Percentiles rank a stretch among this genome's conserved stretches.
phyloP scores from a whole-genome alignment of 2,329 filamentous ascomycete genomes.

The Aureobasidium sp. region DNA sequence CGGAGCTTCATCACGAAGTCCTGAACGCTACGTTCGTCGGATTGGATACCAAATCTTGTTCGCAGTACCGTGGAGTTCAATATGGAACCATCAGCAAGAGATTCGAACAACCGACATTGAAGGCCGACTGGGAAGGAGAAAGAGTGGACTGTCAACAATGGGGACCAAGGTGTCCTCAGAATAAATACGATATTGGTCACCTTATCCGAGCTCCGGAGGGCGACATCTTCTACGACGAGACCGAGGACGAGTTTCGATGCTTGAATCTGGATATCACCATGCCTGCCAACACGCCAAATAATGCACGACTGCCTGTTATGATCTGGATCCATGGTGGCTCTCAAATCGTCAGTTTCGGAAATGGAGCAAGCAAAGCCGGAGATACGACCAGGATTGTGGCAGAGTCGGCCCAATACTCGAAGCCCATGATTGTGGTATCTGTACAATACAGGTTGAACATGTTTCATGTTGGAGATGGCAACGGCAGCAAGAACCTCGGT shows the following conservation, averaged over 20 bases:
- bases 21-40: slow-evolving; percentile 17
- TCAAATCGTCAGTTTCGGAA: slow-evolving; percentile 39
- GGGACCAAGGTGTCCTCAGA: slow-evolving; percentile 35
- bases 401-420: slow-evolving; percentile 28
- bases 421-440: slow-evolving; percentile 36
- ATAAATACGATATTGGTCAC: slow-evolving; percentile 34
- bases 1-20: slow-evolving; percentile 10
- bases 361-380: slow-evolving; percentile 34
- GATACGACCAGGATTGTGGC: slow-evolving; percentile 8
- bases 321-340: slow-evolving; percentile 43
- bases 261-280: slow-evolving; percentile 36
- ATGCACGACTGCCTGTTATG: slow-evolving; percentile 31
- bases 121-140: slow-evolving; percentile 18
- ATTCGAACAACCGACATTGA: slow-evolving; percentile 14
- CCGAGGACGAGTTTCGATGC: slow-evolving; percentile 37
- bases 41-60: slow-evolving; percentile 2
- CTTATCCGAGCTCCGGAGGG: slow-evolving; percentile 35
- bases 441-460: slow-evolving; percentile 39
- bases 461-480: slow-evolving; percentile 38
- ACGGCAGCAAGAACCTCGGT: slow-evolving; percentile 25
- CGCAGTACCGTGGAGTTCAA: slow-evolving; percentile 18
- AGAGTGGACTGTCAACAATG: slow-evolving; percentile 20
- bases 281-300: slow-evolving; percentile 17
- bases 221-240: slow-evolving; percentile 22
- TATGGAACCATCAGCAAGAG: slow-evolving; percentile 17